Conservation (phyloP, 2,329 filamentous ascomycete genomes). For the Hypomyces perniciosus region DNA sequence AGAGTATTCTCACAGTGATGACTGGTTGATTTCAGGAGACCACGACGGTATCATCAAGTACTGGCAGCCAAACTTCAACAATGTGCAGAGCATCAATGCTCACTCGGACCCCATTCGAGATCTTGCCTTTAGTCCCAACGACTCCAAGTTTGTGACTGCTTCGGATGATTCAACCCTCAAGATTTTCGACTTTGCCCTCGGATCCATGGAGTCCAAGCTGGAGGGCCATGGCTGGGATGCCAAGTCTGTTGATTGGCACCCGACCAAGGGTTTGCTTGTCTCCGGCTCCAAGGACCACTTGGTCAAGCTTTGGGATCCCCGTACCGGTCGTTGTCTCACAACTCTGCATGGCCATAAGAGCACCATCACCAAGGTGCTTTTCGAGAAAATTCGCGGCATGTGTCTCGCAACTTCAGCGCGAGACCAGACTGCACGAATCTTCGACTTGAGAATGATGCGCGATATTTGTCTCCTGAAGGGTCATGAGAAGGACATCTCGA, state of each 20-base stretch:
- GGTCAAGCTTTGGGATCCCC: slow-evolving; percentile 97
- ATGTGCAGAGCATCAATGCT: slow-evolving; percentile 88
- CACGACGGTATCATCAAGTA: slow-evolving; percentile 96
- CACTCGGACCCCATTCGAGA: slow-evolving; percentile 88
- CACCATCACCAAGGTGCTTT: slow-evolving; percentile 86
- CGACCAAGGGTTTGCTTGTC: slow-evolving; percentile 85
- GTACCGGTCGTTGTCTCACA: slow-evolving; percentile 80
- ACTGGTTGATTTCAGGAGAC: slow-evolving; percentile 94
- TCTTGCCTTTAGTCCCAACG: slow-evolving; percentile 86
- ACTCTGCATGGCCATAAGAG: slow-evolving; percentile 97
- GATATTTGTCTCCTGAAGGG: slow-evolving; percentile 90
- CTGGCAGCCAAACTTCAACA: slow-evolving; percentile 99
- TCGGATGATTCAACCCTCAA: slow-evolving; percentile 91
- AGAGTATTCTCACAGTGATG: slow-evolving; percentile 88
- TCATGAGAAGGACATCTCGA: slow-evolving; percentile 94
- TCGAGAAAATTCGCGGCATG: slow-evolving; percentile 77
- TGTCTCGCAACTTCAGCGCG: slow-evolving; percentile 88
- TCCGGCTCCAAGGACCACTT: slow-evolving; percentile 97
- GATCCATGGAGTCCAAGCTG: slow-evolving; percentile 74
- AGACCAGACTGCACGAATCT: slow-evolving; percentile 87
- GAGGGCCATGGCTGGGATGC: slow-evolving; percentile 98
- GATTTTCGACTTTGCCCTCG: slow-evolving; percentile 91
- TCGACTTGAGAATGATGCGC: slow-evolving; percentile 96
- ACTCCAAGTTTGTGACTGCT: slow-evolving; percentile 92
- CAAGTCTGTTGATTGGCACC: slow-evolving; percentile 96